These are phyloP conservation scores for Leccinum aurantiacum DNA, from an alignment of 768 basidiomycete species.

Conservation along the genomic window DNA sequence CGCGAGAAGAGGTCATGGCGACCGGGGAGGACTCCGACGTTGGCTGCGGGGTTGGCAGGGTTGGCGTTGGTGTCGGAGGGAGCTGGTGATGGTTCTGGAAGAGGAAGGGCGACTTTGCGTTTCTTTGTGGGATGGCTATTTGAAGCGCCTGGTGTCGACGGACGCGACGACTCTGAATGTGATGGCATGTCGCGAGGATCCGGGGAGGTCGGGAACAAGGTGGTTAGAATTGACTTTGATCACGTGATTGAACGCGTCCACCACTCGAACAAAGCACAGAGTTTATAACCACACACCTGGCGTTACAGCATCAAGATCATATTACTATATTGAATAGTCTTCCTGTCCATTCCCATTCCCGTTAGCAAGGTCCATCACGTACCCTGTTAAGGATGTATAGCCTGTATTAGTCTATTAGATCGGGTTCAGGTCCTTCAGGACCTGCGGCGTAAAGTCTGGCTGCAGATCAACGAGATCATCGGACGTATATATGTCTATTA, in stretches of 20 bases:
- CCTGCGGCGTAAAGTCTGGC: not conserved
- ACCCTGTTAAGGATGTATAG: not conserved
- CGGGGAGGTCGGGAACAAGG: not conserved
- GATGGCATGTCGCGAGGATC: slow-evolving; percentile 10
- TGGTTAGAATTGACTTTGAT: slow-evolving; percentile 8
- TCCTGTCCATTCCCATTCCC: too few species aligned
- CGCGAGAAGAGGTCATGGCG: slow-evolving; percentile 70
- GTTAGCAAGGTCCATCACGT: not conserved
- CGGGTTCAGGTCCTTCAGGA: too few species aligned
- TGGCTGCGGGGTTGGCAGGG: slow-evolving; percentile 32
- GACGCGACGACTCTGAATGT: slow-evolving; percentile 34
- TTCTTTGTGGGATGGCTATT: slow-evolving; percentile 36
- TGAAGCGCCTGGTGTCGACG: slow-evolving; percentile 30
- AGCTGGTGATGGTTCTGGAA: slow-evolving; percentile 49
- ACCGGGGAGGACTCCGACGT: slow-evolving; percentile 53
- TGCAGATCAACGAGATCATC: not conserved
- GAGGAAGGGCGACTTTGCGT: slow-evolving; percentile 52
- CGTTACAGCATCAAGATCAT: not conserved
- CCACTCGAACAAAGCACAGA: not conserved
- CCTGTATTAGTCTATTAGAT: not conserved
- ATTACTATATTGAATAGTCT: not conserved
- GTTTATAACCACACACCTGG: not conserved
- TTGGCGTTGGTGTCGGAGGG: slow-evolving; percentile 52
- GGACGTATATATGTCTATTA: not conserved
- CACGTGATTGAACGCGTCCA: slow-evolving; percentile 19